phyloP scores from a whole-genome alignment of 2,329 filamentous ascomycete species.

The Metarhizium guizhouense region DNA sequence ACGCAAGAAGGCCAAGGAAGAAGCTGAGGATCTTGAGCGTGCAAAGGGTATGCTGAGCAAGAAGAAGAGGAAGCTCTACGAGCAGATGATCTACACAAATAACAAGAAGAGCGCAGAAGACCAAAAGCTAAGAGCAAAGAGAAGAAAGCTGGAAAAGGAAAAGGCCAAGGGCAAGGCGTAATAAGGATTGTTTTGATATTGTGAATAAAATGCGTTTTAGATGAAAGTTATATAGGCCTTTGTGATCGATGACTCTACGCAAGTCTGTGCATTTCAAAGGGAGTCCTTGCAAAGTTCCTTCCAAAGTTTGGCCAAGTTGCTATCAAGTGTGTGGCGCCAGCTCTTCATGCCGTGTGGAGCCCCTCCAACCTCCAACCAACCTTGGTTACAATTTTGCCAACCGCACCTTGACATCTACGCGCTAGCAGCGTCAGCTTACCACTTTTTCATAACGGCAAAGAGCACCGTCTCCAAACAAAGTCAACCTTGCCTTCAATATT shows the following conservation, averaged over 20 bases:
- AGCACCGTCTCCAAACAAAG: background rate
- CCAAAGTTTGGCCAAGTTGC: no score
- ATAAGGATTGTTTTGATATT: background rate
- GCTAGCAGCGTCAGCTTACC: no score
- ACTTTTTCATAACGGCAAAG: background rate
- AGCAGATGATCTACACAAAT: slow-evolving; percentile 96
- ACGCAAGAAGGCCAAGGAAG: slow-evolving; percentile 61
- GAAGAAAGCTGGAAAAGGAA: slow-evolving; percentile 76
- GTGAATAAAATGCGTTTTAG: background rate
- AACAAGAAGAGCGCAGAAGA: slow-evolving; percentile 88
- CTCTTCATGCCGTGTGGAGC: background rate
- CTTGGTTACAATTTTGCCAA: background rate
- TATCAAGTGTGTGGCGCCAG: background rate
- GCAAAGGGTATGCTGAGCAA: slow-evolving; percentile 98
- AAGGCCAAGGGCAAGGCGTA: slow-evolving; percentile 34
- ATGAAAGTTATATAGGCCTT: background rate
- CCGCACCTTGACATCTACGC: background rate
- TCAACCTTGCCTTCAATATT: background rate
- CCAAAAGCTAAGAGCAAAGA: slow-evolving; percentile 78
- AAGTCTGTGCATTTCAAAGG: no score
- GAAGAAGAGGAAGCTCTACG: slow-evolving; percentile 94
- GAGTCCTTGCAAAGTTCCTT: no score
- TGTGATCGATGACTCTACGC: no score
- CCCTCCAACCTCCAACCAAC: background rate
- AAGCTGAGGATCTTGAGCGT: slow-evolving; percentile 81